Percentiles rank a stretch among this genome's conserved stretches.
These are phyloP conservation scores for Oryza brachyantha DNA, from an alignment of 176 grass and related monocot genomes.

Conservation along the genomic window DNA sequence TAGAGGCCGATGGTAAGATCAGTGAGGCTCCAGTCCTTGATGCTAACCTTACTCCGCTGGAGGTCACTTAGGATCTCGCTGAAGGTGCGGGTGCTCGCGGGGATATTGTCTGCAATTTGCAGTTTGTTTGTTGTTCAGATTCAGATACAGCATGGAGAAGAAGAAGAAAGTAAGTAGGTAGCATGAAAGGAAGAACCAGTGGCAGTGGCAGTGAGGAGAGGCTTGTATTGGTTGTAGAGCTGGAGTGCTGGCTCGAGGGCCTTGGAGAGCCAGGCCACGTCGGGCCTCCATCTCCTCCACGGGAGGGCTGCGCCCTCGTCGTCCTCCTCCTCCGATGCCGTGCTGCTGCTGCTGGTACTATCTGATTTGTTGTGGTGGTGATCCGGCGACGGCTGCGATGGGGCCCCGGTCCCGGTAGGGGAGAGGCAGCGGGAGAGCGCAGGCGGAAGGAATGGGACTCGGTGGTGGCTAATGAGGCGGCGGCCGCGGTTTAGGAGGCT, in stretches of 20 bases:
- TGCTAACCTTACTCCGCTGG: slow-evolving; percentile 81
- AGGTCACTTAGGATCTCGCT: slow-evolving; percentile 78
- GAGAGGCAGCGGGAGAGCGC: slow-evolving; percentile 49
- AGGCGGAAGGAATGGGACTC: slow-evolving; percentile 17
- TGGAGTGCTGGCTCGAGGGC: slow-evolving; percentile 82
- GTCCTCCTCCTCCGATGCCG: slow-evolving; percentile 18
- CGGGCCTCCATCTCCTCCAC: slow-evolving; percentile 75
- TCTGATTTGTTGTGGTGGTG: too few relatives aligned
- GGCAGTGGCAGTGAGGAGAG: slow-evolving; percentile 39
- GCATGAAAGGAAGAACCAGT: slow-evolving; percentile 13
- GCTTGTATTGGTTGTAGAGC: slow-evolving; percentile 78
- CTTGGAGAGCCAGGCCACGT: slow-evolving; percentile 84
- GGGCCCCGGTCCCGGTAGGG: slow-evolving; percentile 20
- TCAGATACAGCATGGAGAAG: too few relatives aligned
- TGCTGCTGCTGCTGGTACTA: neutral
- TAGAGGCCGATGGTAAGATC: slow-evolving; percentile 87
- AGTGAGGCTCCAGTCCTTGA: slow-evolving; percentile 91
- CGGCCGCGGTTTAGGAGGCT: slow-evolving; percentile 48
- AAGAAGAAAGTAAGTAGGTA: neutral
- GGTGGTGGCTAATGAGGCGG: slow-evolving; percentile 34
- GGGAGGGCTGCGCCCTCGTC: slow-evolving; percentile 38
- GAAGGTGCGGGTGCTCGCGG: slow-evolving; percentile 53
- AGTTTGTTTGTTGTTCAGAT: too few relatives aligned
- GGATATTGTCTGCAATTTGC: slow-evolving; percentile 36
- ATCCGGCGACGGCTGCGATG: neutral